Conservation (phyloP, 2,329 filamentous ascomycete genomes). For the Fusarium sp. region DNA sequence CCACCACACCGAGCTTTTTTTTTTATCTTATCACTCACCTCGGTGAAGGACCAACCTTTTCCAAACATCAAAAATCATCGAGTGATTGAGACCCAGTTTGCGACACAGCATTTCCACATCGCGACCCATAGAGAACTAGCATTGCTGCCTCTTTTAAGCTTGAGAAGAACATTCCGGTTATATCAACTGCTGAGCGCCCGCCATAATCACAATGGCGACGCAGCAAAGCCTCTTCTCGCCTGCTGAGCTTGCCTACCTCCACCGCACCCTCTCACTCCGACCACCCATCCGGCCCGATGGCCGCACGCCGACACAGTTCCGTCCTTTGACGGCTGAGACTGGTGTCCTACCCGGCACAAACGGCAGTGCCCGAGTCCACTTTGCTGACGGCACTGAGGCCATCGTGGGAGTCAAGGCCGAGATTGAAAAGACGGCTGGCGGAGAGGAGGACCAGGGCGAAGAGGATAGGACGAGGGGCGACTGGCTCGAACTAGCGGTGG, state of each 20-base stretch:
- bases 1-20: slow-evolving; percentile 35
- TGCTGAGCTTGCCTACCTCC: slow-evolving; percentile 95
- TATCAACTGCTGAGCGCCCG: not conserved
- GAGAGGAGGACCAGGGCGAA: slow-evolving; percentile 53
- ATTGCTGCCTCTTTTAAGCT: not conserved
- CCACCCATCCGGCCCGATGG: slow-evolving; percentile 93
- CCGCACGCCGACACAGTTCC: slow-evolving; percentile 85
- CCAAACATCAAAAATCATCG: slow-evolving; percentile 35
- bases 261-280: slow-evolving; percentile 82
- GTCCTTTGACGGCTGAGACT: slow-evolving; percentile 89
- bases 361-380: slow-evolving; percentile 92
- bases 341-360: slow-evolving; percentile 91
- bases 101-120: slow-evolving; percentile 17
- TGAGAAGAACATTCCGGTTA: not conserved
- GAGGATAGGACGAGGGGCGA: slow-evolving; percentile 64
- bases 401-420: slow-evolving; percentile 97
- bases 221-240: slow-evolving; percentile 86
- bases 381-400: slow-evolving; percentile 94
- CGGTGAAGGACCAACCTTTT: slow-evolving; percentile 44
- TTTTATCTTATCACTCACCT: slow-evolving; percentile 51
- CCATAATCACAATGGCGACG: slow-evolving; percentile 66
- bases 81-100: slow-evolving; percentile 19
- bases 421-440: slow-evolving; percentile 76
- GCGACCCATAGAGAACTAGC: not conserved
- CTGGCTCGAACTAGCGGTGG: slow-evolving; percentile 92